A percentile compares a stretch with the other conserved stretches of the same genome.
Evolutionary conservation across 495 filamentous ascomycete genomes (phyloP).

Genomic region (Penicillium macrosclerotiorum): DNA sequence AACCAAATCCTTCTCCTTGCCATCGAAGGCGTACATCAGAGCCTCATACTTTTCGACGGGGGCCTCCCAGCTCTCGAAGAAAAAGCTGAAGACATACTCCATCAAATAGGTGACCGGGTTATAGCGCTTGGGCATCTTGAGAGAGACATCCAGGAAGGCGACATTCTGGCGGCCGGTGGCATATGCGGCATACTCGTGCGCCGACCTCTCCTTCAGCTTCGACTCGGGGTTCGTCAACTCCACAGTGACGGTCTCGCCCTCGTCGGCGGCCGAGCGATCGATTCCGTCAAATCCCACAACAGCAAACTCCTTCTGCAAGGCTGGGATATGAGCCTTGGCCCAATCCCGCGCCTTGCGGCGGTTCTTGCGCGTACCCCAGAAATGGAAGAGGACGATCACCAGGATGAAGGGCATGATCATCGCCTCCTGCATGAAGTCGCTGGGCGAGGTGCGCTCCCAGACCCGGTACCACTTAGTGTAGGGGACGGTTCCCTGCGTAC

Average conservation of each 20-base stretch:
- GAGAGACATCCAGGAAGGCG: conserved; percentile 80
- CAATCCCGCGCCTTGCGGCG: conserved; percentile 75
- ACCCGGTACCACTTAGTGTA: conserved; percentile 97
- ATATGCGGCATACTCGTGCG: conserved; percentile 82
- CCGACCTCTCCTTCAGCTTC: conserved; percentile 75
- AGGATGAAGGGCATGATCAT: conserved; percentile 73
- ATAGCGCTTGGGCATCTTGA: conserved; percentile 83
- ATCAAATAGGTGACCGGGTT: conserved; percentile 74
- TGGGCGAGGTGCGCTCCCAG: conserved; percentile 78
- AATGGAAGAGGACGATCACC: conserved; percentile 71
- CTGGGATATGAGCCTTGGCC: conserved; percentile 68
- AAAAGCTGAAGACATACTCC: conserved; percentile 67
- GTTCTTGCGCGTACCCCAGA: conserved; percentile 82
- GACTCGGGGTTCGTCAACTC: conserved; percentile 52
- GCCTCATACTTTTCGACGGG: conserved; percentile 73
- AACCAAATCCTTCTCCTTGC: conserved; percentile 75
- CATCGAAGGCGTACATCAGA: conserved; percentile 82
- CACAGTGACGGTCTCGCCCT: conserved; percentile 42
- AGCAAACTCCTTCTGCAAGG: conserved; percentile 79
- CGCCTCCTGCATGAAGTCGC: conserved; percentile 85
- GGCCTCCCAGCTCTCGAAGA: conserved; percentile 70
- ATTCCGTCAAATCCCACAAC: conserved; percentile 73
- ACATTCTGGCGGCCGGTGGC: conserved; percentile 93
- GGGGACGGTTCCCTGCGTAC: conserved; percentile 51
- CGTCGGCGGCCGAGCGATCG: conserved; percentile 35